A percentile compares a stretch with the other conserved stretches of the same genome.
Evolutionary conservation across 768 basidiomycete species (phyloP).

Genomic region (Hypholoma fasciculare): DNA sequence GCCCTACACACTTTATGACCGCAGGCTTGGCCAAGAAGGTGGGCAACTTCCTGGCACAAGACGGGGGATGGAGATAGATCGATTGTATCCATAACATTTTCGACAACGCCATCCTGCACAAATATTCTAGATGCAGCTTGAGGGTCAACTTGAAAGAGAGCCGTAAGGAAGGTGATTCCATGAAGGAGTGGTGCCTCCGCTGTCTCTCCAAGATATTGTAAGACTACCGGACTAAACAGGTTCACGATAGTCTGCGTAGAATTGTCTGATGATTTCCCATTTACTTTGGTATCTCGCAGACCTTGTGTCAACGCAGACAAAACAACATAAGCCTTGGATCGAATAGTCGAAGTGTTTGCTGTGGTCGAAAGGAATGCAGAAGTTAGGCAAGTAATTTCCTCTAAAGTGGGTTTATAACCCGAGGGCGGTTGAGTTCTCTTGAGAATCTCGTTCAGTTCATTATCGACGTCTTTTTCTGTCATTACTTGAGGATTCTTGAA

Average conservation of each 20-base stretch:
- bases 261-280: slow-evolving; percentile 39
- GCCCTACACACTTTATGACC: slow-evolving; percentile 74
- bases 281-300: slow-evolving; percentile 38
- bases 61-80: slow-evolving; percentile 57
- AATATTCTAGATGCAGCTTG: slow-evolving; percentile 67
- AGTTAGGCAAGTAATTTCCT: slow-evolving; percentile 54
- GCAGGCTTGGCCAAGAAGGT: slow-evolving; percentile 73
- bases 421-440: slow-evolving; percentile 29
- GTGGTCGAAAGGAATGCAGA: slow-evolving; percentile 53
- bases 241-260: slow-evolving; percentile 50
- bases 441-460: slow-evolving; percentile 30
- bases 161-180: slow-evolving; percentile 69
- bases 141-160: slow-evolving; percentile 84
- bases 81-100: slow-evolving; percentile 66
- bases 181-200: slow-evolving; percentile 51
- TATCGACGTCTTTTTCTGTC: slow-evolving; percentile 15
- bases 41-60: slow-evolving; percentile 63
- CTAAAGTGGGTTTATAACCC: slow-evolving; percentile 42
- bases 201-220: slow-evolving; percentile 53
- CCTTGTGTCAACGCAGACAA: slow-evolving; percentile 71
- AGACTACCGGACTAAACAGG: slow-evolving; percentile 50
- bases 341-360: slow-evolving; percentile 31
- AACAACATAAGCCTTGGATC: slow-evolving; percentile 70
- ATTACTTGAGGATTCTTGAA: slow-evolving; percentile 4
- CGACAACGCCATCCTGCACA: slow-evolving; percentile 57